Percentiles rank a stretch among this genome's conserved stretches.
These are phyloP conservation scores for Strobilomyces confusus DNA, from an alignment of 768 basidiomycete genomes.

Conservation along the genomic window DNA sequence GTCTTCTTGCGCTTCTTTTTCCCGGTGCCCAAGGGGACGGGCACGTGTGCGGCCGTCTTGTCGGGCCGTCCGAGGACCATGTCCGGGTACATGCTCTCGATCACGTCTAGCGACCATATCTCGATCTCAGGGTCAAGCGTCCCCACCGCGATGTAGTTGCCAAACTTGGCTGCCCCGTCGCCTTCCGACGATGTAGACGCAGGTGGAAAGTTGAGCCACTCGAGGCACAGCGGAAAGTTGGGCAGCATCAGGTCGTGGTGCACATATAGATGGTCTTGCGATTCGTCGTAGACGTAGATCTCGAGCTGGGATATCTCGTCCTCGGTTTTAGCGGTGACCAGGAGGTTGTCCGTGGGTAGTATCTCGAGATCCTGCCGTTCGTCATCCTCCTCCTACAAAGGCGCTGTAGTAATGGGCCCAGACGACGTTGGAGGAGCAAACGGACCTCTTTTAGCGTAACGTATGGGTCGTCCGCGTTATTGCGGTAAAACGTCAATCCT, in stretches of 20 bases:
- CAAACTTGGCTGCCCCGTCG: conserved; percentile 41
- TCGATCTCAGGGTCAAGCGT: conserved; percentile 98
- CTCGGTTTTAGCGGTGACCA: conserved; percentile 92
- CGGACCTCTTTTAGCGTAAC: conserved; percentile 91
- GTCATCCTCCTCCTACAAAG: conserved; percentile 38
- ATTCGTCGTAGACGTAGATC: conserved; percentile 93
- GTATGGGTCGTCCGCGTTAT: conserved; percentile 94
- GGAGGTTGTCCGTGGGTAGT: conserved; percentile 84
- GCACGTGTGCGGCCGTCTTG: conserved; percentile 73
- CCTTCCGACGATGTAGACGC: conserved; percentile 40
- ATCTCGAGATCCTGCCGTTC: conserved; percentile 91
- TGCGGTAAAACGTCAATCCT: conserved; percentile 85
- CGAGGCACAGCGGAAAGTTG: conserved; percentile 95
- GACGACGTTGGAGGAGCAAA: background rate
- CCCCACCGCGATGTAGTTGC: conserved; percentile 94
- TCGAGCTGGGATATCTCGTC: conserved; percentile 96
- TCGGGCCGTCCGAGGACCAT: conserved; percentile 89
- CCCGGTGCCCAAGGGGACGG: conserved; percentile 79
- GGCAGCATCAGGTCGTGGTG: conserved; percentile 98
- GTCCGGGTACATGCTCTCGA: conserved; percentile 93
- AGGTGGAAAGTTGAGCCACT: conserved; percentile 97
- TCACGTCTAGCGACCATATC: conserved; percentile 93
- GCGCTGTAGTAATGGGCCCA: background rate
- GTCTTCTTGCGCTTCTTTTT: conserved; percentile 94
- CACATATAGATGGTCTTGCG: conserved; percentile 85